Conservation (phyloP, 768 basidiomycete species). For the Termitomyces sp. region DNA sequence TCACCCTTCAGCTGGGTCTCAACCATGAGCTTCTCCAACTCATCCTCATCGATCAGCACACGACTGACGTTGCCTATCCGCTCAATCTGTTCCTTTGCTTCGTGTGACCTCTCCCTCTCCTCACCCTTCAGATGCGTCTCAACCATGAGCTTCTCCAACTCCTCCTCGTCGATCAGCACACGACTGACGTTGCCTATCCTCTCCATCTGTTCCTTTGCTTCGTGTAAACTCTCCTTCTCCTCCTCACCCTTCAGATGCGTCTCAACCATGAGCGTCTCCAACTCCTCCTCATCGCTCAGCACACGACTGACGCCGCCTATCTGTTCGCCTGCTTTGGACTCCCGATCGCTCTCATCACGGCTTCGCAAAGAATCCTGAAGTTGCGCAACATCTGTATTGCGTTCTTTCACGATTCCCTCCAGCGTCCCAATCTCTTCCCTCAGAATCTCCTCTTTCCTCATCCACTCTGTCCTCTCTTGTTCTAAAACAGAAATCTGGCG, state of each 20-base stretch:
- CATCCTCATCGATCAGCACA: slow-evolving; percentile 41
- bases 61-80: slow-evolving; percentile 49
- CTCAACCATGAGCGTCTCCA: slow-evolving; percentile 39
- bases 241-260: slow-evolving; percentile 39
- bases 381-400: slow-evolving; percentile 41
- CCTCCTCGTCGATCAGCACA: slow-evolving; percentile 41
- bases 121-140: slow-evolving; percentile 41
- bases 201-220: slow-evolving; percentile 62
- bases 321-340: slow-evolving; percentile 52
- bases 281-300: slow-evolving; percentile 42
- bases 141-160: slow-evolving; percentile 36
- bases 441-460: slow-evolving; percentile 40
- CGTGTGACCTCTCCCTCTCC: slow-evolving; percentile 34
- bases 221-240: slow-evolving; percentile 35
- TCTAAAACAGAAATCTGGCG: slow-evolving; percentile 76
- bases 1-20: slow-evolving; percentile 41
- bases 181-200: slow-evolving; percentile 49
- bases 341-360: slow-evolving; percentile 53
- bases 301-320: slow-evolving; percentile 48
- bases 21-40: slow-evolving; percentile 36
- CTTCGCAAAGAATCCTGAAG: slow-evolving; percentile 44
- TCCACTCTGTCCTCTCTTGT: slow-evolving; percentile 55
- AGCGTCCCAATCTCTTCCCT: slow-evolving; percentile 48
- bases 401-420: slow-evolving; percentile 45
- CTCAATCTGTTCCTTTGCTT: slow-evolving; percentile 62